Evolutionary conservation across 78 protist species (phyloP).

Genomic region (Diacronema lutheri): DNA sequence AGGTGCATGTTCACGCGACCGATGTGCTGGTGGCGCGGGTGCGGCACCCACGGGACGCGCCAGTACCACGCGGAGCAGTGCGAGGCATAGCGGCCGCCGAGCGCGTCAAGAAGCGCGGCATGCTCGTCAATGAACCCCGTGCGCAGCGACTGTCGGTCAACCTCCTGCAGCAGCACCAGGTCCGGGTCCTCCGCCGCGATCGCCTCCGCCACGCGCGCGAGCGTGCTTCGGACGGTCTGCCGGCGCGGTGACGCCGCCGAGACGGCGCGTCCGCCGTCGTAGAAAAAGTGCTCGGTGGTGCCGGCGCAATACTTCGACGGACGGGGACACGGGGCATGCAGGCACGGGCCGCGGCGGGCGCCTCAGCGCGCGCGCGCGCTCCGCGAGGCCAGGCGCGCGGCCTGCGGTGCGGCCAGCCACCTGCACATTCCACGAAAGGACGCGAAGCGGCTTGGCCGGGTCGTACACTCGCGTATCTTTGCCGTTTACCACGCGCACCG

Average conservation of each 20-base stretch:
- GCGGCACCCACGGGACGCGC: not conserved
- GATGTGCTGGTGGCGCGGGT: not conserved
- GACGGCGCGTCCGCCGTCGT: not conserved
- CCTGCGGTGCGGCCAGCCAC: too few relatives aligned
- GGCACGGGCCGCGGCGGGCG: too few relatives aligned
- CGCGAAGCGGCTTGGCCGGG: not conserved
- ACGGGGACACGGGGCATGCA: too few relatives aligned
- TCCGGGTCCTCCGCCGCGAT: not conserved
- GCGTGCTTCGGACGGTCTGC: not conserved
- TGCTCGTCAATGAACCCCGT: not conserved
- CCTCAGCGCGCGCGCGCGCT: too few relatives aligned
- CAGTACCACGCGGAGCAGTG: not conserved
- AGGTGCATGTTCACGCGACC: not conserved
- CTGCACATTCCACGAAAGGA: not conserved
- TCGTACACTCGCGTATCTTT: not conserved
- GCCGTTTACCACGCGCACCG: not conserved
- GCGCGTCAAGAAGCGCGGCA: not conserved
- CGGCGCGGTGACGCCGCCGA: not conserved
- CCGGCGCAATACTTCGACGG: not conserved
- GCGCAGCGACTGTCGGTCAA: not conserved
- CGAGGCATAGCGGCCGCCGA: not conserved
- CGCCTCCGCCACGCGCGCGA: not conserved
- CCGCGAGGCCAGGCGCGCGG: too few relatives aligned
- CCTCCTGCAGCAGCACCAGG: constrained; percentile 1
- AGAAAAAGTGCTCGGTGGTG: not conserved